phyloP scores from a whole-genome alignment of 306 rosid genomes.

The Hylodesmum podocarpum region DNA sequence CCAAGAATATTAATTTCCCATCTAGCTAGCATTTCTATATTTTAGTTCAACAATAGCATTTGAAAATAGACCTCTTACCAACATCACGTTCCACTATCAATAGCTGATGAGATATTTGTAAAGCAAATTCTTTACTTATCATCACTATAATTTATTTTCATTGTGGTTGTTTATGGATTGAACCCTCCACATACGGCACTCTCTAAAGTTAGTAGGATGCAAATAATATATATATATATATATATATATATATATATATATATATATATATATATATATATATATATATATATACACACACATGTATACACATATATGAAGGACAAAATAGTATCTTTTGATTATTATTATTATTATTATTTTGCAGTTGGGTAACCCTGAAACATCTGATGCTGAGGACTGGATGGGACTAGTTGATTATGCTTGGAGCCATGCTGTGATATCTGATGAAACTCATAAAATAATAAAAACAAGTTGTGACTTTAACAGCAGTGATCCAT shows the following conservation, averaged over 20 bases:
- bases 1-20: conserved; percentile 27
- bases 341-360: background rate
- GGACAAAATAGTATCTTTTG: background rate
- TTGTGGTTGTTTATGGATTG: background rate
- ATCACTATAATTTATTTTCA: background rate
- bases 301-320: conserved; percentile 7
- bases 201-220: background rate
- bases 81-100: conserved; percentile 36
- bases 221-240: background rate
- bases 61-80: conserved; percentile 9
- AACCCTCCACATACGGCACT: background rate
- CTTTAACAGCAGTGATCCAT: conserved; percentile 68
- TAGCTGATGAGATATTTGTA: conserved; percentile 22
- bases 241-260: too few relatives aligned
- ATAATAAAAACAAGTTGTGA: conserved; percentile 60
- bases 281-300: too few relatives aligned
- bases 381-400: conserved; percentile 87
- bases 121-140: conserved; percentile 16
- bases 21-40: conserved; percentile 11
- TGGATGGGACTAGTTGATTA: conserved; percentile 91
- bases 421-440: conserved; percentile 96
- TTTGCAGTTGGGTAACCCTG: conserved; percentile 81
- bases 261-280: too few relatives aligned
- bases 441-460: conserved; percentile 87
- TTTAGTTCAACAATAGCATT: background rate